Conservation (phyloP, 306 rosid genomes). For the Dalbergia cultrata region DNA sequence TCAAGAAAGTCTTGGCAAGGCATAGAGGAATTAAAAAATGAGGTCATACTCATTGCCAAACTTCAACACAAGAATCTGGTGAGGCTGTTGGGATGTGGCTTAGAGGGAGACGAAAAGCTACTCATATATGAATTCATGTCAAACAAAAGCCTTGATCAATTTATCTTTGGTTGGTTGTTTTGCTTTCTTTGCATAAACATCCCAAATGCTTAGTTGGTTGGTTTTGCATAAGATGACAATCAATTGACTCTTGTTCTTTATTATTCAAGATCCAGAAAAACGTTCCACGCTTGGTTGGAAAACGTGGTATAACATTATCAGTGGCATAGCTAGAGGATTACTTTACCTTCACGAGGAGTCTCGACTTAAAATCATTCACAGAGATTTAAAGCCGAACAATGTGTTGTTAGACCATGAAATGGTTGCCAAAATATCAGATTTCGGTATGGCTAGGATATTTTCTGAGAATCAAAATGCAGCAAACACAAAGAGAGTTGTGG, state of each 20-base stretch:
- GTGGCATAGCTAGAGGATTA: constrained; percentile 60
- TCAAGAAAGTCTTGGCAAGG: constrained; percentile 76
- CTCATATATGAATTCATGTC: constrained; percentile 73
- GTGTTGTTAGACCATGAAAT: constrained; percentile 60
- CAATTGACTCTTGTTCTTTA: constrained; percentile 4
- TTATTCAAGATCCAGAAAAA: constrained; percentile 50
- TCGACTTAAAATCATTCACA: constrained; percentile 60
- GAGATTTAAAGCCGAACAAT: constrained; percentile 69
- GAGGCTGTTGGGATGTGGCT: constrained; percentile 66
- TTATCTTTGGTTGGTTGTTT: constrained; percentile 62
- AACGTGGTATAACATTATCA: constrained; percentile 51
- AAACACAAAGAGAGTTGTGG: constrained; percentile 67
- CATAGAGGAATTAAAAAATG: constrained; percentile 68
- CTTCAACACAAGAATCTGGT: constrained; percentile 78
- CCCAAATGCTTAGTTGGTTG: not conserved
- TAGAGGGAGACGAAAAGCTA: constrained; percentile 67
- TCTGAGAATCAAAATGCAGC: constrained; percentile 56
- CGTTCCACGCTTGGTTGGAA: constrained; percentile 59
- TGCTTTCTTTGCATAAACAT: not conserved
- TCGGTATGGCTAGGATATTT: constrained; percentile 71
- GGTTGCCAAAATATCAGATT: constrained; percentile 67
- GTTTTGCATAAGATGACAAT: not conserved
- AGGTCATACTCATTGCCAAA: constrained; percentile 62
- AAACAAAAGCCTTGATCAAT: constrained; percentile 67
- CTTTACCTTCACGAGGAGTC: constrained; percentile 72